phyloP scores from a whole-genome alignment of 1,139 yeast species.

The Pichia sp. region DNA sequence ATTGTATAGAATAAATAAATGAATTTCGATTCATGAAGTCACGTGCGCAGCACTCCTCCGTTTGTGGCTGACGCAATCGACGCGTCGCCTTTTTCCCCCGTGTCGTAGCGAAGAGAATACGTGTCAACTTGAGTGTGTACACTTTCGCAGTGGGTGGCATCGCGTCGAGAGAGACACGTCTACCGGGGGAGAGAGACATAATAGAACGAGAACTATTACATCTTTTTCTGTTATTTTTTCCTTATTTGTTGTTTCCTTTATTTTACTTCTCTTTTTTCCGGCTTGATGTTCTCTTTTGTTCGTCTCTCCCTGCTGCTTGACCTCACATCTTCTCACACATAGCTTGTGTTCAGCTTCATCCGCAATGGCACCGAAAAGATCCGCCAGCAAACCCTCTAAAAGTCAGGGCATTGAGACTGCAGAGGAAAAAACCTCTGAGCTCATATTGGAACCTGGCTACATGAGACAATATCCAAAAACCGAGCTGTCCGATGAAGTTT shows the following conservation, averaged over 20 bases:
- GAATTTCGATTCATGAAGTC: not conserved
- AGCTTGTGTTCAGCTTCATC: not conserved
- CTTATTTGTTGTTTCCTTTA: not conserved
- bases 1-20: not conserved
- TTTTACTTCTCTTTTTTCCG: not conserved
- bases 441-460: conserved; percentile 39
- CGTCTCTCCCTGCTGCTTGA: not conserved
- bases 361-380: conserved; percentile 29
- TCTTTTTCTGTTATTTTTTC: not conserved
- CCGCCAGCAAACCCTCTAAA: conserved; percentile 14
- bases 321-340: not conserved
- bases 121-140: not conserved
- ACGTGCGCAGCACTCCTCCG: not conserved
- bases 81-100: not conserved
- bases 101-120: not conserved
- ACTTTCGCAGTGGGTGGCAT: not conserved
- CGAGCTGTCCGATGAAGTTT: conserved; percentile 40
- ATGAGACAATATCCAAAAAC: conserved; percentile 37
- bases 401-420: conserved; percentile 6
- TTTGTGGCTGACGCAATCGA: not conserved
- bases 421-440: conserved; percentile 31
- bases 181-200: not conserved
- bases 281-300: not conserved
- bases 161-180: not conserved
- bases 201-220: not conserved